phyloP scores from a whole-genome alignment of 1,284 basidiomycete species.

The Boletus semigastroideus region DNA sequence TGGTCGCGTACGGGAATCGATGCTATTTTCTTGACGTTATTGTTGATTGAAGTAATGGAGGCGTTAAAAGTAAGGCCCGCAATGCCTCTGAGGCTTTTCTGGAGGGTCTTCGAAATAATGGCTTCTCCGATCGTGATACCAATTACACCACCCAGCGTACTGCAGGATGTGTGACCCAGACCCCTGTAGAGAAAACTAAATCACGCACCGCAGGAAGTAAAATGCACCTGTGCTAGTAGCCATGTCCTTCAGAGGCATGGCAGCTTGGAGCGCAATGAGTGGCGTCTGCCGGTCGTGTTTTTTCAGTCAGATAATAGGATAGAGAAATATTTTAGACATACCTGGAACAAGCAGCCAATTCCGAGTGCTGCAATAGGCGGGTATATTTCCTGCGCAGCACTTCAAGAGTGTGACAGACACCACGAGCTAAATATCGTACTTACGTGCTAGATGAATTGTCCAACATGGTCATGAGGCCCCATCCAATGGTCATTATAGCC shows the following conservation, averaged over 20 bases:
- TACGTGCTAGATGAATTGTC: slow-evolving; percentile 31
- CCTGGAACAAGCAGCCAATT: slow-evolving; percentile 40
- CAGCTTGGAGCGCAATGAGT: slow-evolving; percentile 41
- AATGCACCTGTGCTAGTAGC: slow-evolving; percentile 42
- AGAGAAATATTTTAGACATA: not conserved
- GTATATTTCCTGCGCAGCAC: slow-evolving; percentile 34
- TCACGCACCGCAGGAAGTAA: slow-evolving; percentile 34
- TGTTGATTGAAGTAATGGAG: slow-evolving; percentile 53
- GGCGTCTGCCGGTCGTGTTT: slow-evolving; percentile 21
- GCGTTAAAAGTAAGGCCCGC: slow-evolving; percentile 42
- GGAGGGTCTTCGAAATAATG: slow-evolving; percentile 38
- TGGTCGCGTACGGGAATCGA: slow-evolving; percentile 48
- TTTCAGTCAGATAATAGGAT: not conserved
- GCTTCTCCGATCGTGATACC: slow-evolving; percentile 38
- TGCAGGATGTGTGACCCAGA: slow-evolving; percentile 6
- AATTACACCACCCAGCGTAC: slow-evolving; percentile 38
- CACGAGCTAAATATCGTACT: not conserved
- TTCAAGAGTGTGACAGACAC: slow-evolving; percentile 9
- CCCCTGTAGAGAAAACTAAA: not conserved
- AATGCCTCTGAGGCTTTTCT: slow-evolving; percentile 48
- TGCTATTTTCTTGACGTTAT: slow-evolving; percentile 54
- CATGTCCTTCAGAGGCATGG: slow-evolving; percentile 48
- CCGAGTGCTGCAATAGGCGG: slow-evolving; percentile 37
- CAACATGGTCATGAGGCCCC: slow-evolving; percentile 38
- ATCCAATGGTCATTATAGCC: slow-evolving; percentile 34